Base-by-base conservation (phyloP, 371 early-diverging fungal genomes). In the Dentiscutata heterogama region DNA sequence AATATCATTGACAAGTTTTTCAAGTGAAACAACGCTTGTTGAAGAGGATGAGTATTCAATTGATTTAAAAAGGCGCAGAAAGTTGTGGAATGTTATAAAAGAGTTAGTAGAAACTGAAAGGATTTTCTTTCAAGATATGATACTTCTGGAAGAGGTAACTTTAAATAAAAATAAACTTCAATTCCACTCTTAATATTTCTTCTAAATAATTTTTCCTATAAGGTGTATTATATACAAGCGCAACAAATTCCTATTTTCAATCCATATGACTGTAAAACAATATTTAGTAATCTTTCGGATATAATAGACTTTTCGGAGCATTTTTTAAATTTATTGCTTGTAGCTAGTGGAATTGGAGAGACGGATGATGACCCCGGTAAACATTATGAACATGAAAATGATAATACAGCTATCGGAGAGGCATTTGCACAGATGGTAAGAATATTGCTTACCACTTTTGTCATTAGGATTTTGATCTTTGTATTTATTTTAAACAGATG, bases 91-190 rank as follows among this genome's bases (percentile, higher is more conserved):
- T 81, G 90, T 91, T 18, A 86, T 91, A 27, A 86, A 88, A 53
- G 96, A 96, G 80, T 85, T 95, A 25, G 80, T 94, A 13, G 89
- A 91, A 42, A 95, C 96, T 0, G 96, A 96, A 85, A 85, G 84
- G 29, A 83, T 83, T 10, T 96, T 88, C 70, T 86, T 91, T 22
- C 83, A 88, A 60, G 95, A 95, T 80, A 89, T 95, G 93, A 72
- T 86, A 27, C 86, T 94, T 1, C 73, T 94, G 18, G 85, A 91
- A 71, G 91, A 94, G 83, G 90, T 94, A 29, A 84, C 84, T 39
- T 35, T 7, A 18, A n/a, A 1, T 14, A 35, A 61, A 68, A 70
- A 1, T 50, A 46, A 39, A 22, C n/a, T 25, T 22, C 18, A 3
- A 29, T 67, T n/a, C 14, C 27, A 5, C 7, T n/a, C 31, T 29